Evolutionary conservation across 192 early-diverging fungal genomes (phyloP), one percentile per base, ranked within the genome.

Genomic region (Rhizoclosmatium sp.): DNA sequence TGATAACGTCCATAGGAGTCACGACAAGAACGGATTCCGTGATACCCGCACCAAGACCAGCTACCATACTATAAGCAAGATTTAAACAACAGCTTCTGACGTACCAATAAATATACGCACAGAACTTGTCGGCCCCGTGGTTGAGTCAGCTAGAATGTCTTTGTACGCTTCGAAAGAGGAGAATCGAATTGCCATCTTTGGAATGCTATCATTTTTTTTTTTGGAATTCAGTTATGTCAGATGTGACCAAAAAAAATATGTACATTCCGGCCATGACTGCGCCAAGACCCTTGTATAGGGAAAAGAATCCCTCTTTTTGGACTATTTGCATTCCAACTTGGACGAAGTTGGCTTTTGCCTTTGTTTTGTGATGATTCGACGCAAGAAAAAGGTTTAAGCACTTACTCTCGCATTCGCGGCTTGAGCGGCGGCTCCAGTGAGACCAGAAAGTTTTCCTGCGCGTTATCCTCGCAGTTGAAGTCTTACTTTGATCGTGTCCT

Each of bases 171-270:
- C 96, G 79, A 99, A 98, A 61, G 94, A 95, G 4, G 93, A 94
- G 87, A 99, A 99, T 59, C 97, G 93, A 81, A 99, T 99, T 40
- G 96, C 97, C 96, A 98, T 98, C 89, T 99, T 99, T 80, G 97
- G 97, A 19, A 99, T 95, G 78, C n/a, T n/a, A n/a, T n/a, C n/a
- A n/a, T n/a, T n/a, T n/a, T n/a, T n/a, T n/a, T n/a, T n/a, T n/a
- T n/a, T n/a, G n/a, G n/a, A n/a, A n/a, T n/a, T n/a, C n/a, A n/a
- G n/a, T n/a, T n/a, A n/a, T n/a, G n/a, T n/a, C n/a, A n/a, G n/a
- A n/a, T n/a, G n/a, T n/a, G n/a, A n/a, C n/a, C n/a, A n/a, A n/a
- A n/a, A n/a, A n/a, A n/a, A n/a, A n/a, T n/a, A n/a, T n/a, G n/a
- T n/a, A n/a, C n/a, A 99, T 99, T 48, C 97, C 96, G 2, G 94